Evolutionary conservation across 208 protist genomes (phyloP).

Genomic region (Angomonas ambiguus): DNA sequence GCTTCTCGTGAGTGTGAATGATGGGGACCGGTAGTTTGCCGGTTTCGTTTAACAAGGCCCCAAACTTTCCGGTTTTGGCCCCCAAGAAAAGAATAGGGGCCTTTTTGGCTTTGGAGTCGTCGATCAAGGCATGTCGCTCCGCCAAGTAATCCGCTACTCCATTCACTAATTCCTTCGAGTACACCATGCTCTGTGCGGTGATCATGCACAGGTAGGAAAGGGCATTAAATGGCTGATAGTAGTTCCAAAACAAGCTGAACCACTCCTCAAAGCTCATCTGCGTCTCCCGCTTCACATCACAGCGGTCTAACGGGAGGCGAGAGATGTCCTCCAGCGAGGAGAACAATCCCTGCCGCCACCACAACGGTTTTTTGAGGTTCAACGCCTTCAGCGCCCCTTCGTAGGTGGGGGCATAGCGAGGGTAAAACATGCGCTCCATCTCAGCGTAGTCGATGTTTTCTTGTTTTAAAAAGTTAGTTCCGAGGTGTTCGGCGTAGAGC

Average conservation of each 20-base stretch:
- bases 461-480: constrained; percentile 60
- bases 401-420: constrained; percentile 61
- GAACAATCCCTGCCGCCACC: constrained; percentile 69
- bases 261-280: constrained; percentile 77
- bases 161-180: constrained; percentile 70
- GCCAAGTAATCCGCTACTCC: constrained; percentile 71
- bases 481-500: constrained; percentile 77
- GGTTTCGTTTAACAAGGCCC: constrained; percentile 69
- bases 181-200: constrained; percentile 66
- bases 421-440: constrained; percentile 82
- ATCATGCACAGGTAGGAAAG: constrained; percentile 76
- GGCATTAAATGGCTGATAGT: constrained; percentile 75
- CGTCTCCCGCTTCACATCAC: constrained; percentile 54
- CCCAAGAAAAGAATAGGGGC: constrained; percentile 83
- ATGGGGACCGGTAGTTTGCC: constrained; percentile 73
- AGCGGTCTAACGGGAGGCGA: constrained; percentile 71
- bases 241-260: constrained; percentile 89
- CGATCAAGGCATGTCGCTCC: constrained; percentile 63
- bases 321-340: constrained; percentile 79
- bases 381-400: constrained; percentile 42
- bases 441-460: constrained; percentile 60
- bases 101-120: constrained; percentile 51
- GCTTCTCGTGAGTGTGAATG: constrained; percentile 78
- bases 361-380: constrained; percentile 52
- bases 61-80: constrained; percentile 70